These are phyloP conservation scores for Kwoniella bestiolae DNA, from an alignment of 768 basidiomycete species.

Conservation along the genomic window DNA sequence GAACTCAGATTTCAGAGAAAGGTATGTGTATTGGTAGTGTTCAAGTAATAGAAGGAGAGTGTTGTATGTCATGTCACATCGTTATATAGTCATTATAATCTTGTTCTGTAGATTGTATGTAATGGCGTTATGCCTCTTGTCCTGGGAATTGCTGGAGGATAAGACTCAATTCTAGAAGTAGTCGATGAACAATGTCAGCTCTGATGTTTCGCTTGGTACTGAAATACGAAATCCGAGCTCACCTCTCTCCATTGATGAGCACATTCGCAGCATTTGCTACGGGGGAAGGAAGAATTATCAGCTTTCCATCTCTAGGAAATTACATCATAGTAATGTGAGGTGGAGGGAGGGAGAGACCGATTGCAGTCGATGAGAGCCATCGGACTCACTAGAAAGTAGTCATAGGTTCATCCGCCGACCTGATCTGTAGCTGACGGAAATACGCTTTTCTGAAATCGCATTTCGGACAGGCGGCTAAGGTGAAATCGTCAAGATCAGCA, in stretches of 20 bases:
- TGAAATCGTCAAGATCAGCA: conserved; percentile 29
- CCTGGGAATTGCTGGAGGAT: background rate
- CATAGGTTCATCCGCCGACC: conserved; percentile 63
- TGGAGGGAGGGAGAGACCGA: too few species aligned
- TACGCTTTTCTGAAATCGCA: conserved; percentile 87
- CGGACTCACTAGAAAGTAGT: conserved; percentile 58
- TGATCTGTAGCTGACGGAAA: conserved; percentile 93
- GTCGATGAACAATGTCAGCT: background rate
- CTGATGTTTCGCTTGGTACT: background rate
- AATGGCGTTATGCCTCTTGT: background rate
- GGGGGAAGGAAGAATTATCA: too few species aligned
- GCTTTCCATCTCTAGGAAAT: too few species aligned
- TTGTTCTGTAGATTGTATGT: background rate
- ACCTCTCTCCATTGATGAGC: conserved; percentile 56
- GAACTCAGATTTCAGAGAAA: too few species aligned
- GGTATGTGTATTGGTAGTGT: background rate
- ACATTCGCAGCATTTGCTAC: conserved; percentile 55
- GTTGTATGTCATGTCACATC: conserved; percentile 28
- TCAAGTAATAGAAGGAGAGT: background rate
- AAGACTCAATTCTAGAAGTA: background rate
- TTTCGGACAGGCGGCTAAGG: conserved; percentile 67
- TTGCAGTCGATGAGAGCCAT: background rate
- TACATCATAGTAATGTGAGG: too few species aligned
- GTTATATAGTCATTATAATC: conserved; percentile 4
- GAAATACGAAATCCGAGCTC: conserved; percentile 17